These are phyloP conservation scores for Alloteropsis semialata DNA, from an alignment of 176 grass and related monocot genomes.

Conservation along the genomic window DNA sequence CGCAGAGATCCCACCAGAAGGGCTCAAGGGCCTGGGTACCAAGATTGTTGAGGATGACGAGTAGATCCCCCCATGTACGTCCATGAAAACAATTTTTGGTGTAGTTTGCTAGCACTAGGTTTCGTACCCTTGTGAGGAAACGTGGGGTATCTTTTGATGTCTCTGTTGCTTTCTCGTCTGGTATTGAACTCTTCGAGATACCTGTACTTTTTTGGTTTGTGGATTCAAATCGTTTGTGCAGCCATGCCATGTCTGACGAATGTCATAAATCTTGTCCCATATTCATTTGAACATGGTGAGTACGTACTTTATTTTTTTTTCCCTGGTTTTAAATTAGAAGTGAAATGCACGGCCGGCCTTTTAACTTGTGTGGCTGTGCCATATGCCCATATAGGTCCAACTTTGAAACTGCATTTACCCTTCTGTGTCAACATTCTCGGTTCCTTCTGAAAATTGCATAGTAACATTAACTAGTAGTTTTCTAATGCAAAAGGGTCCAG, in stretches of 20 bases:
- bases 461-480: too few relatives aligned
- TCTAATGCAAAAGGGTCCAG: too few relatives aligned
- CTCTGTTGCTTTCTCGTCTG: background rate
- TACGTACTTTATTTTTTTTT: background rate
- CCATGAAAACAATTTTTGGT: background rate
- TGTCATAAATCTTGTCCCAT: background rate
- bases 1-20: constrained; percentile 68
- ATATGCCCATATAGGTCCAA: too few relatives aligned
- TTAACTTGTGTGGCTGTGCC: too few relatives aligned
- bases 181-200: background rate
- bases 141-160: background rate
- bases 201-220: background rate
- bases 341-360: too few relatives aligned
- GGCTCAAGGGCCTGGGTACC: constrained; percentile 75
- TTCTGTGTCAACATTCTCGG: too few relatives aligned
- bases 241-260: background rate
- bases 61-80: background rate
- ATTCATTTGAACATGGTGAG: background rate
- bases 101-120: constrained; percentile 3
- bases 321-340: background rate
- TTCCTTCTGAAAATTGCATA: too few relatives aligned
- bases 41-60: constrained; percentile 63
- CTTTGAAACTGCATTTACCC: too few relatives aligned
- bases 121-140: background rate
- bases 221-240: background rate